A percentile compares a stretch with the other conserved stretches of the same genome.
These are phyloP conservation scores for Alternaria sp. DNA, from an alignment of 2,329 filamentous ascomycete species.

Conservation along the genomic window DNA sequence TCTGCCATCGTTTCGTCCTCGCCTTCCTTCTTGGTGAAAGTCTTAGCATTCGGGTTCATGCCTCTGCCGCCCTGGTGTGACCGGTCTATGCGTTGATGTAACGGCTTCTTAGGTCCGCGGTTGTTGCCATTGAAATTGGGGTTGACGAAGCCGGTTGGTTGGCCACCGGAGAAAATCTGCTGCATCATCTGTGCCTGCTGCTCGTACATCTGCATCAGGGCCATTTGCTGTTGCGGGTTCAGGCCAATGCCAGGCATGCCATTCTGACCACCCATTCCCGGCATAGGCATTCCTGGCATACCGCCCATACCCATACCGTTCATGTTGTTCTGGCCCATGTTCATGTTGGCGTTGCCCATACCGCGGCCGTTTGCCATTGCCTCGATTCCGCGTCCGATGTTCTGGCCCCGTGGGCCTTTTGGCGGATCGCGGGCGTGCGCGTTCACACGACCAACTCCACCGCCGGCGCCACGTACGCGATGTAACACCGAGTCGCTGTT, in stretches of 20 bases:
- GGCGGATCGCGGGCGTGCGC: slow-evolving; percentile 73
- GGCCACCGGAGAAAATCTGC: slow-evolving; percentile 45
- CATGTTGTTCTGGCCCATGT: slow-evolving; percentile 44
- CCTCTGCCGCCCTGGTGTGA: slow-evolving; percentile 33
- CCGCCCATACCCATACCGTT: slow-evolving; percentile 40
- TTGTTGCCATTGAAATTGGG: slow-evolving; percentile 57
- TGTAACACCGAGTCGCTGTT: slow-evolving; percentile 77
- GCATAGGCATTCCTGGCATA: slow-evolving; percentile 43
- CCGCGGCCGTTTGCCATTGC: slow-evolving; percentile 51
- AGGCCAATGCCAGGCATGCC: slow-evolving; percentile 59
- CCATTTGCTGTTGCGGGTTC: slow-evolving; percentile 73
- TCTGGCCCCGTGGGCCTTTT: slow-evolving; percentile 69
- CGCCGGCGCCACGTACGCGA: slow-evolving; percentile 75
- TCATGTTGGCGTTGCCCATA: slow-evolving; percentile 39
- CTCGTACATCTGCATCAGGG: slow-evolving; percentile 78
- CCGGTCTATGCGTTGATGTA: slow-evolving; percentile 73
- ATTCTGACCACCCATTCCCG: slow-evolving; percentile 47
- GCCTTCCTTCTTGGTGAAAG: slow-evolving; percentile 55
- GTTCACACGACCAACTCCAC: slow-evolving; percentile 80
- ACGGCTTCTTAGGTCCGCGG: slow-evolving; percentile 58
- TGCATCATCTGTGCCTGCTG: slow-evolving; percentile 73
- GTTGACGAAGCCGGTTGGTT: slow-evolving; percentile 60
- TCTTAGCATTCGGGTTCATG: slow-evolving; percentile 61
- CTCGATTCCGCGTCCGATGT: slow-evolving; percentile 42
- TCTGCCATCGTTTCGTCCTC: slow-evolving; percentile 50